Conservation (phyloP, 2,329 filamentous ascomycete species). For the Coleophoma eucalyptorum region DNA sequence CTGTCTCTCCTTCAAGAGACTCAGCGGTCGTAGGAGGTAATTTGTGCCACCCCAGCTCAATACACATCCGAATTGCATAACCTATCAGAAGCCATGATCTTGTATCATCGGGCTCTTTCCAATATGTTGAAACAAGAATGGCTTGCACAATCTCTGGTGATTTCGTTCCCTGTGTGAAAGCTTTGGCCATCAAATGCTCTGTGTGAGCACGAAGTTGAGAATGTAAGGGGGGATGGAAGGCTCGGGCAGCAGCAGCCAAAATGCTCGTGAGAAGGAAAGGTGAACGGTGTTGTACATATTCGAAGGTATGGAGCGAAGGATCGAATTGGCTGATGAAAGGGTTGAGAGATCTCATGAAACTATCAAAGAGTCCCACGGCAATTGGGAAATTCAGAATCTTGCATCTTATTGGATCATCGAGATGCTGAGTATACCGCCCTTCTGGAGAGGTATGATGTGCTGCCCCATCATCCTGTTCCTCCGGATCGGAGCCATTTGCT, state of each 20-base stretch:
- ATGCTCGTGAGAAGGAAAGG: constrained; percentile 32
- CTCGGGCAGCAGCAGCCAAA: constrained; percentile 31
- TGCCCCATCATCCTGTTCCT: background rate
- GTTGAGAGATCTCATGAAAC: constrained; percentile 35
- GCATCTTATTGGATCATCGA: constrained; percentile 24
- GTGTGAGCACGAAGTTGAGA: constrained; percentile 22
- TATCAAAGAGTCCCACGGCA: constrained; percentile 26
- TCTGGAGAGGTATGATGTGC: background rate
- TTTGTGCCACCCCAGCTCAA: constrained; percentile 34
- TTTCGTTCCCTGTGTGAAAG: constrained; percentile 29
- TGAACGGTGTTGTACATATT: constrained; percentile 30
- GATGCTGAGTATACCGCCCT: background rate
- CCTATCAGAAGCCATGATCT: constrained; percentile 35
- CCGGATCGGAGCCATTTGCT: constrained; percentile 1
- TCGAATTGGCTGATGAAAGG: constrained; percentile 37
- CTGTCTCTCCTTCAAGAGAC: background rate
- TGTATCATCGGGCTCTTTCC: constrained; percentile 37
- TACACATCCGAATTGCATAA: constrained; percentile 35
- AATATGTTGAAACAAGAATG: constrained; percentile 35
- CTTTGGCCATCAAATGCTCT: constrained; percentile 26
- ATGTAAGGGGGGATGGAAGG: constrained; percentile 30
- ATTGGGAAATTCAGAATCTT: constrained; percentile 23
- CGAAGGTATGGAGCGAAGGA: constrained; percentile 31
- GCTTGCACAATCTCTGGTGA: constrained; percentile 35
- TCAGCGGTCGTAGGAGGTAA: constrained; percentile 11